phyloP scores from a whole-genome alignment of 2,329 filamentous ascomycete species.

The Salinomyces thailandicus region DNA sequence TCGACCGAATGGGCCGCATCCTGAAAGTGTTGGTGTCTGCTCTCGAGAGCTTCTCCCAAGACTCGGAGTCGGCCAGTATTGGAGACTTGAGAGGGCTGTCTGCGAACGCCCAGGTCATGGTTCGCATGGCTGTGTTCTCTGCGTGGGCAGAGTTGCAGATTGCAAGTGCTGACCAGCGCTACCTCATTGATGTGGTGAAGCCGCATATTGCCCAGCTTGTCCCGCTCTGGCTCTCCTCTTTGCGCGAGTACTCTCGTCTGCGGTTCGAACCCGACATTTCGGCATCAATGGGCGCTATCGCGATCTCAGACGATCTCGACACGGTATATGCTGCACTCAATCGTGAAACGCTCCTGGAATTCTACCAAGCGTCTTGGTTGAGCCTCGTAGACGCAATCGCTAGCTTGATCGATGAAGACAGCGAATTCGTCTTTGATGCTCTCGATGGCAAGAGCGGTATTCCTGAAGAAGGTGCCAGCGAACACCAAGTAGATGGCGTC shows the following conservation, averaged over 20 bases:
- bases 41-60: constrained; percentile 77
- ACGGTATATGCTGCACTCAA: constrained; percentile 93
- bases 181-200: constrained; percentile 76
- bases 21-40: constrained; percentile 85
- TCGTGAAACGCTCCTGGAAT: constrained; percentile 81
- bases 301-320: constrained; percentile 60
- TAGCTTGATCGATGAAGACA: constrained; percentile 93
- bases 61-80: constrained; percentile 72
- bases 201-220: constrained; percentile 85
- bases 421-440: constrained; percentile 93
- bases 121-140: constrained; percentile 93
- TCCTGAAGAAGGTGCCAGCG: constrained; percentile 8
- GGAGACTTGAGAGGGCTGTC: constrained; percentile 87
- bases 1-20: constrained; percentile 97
- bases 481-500: constrained; percentile 3
- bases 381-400: constrained; percentile 96
- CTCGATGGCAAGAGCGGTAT: constrained; percentile 62
- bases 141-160: constrained; percentile 97
- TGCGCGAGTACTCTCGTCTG: constrained; percentile 85
- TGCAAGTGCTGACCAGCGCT: constrained; percentile 82
- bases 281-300: constrained; percentile 71
- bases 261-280: constrained; percentile 97
- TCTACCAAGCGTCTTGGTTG: constrained; percentile 96
- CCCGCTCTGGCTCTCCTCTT: constrained; percentile 83
- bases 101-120: constrained; percentile 95